Conservation (phyloP, 257 asterid species). For the Solanum appendiculatum region DNA sequence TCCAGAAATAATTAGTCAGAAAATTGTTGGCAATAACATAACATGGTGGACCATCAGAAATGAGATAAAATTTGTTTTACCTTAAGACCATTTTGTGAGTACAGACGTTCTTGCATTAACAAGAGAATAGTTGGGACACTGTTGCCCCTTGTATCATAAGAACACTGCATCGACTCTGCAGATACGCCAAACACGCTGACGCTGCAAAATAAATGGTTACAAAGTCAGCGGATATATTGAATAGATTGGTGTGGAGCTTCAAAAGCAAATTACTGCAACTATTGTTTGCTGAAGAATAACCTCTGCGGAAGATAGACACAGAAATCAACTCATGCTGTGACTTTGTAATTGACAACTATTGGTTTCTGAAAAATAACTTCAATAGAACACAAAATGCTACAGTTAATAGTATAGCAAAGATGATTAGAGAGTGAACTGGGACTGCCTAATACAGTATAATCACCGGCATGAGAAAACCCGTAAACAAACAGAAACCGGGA, state of each 20-base stretch:
- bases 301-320: not conserved
- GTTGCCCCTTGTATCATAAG: slow-evolving; percentile 80
- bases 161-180: slow-evolving; percentile 96
- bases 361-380: not conserved
- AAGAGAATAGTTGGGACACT: slow-evolving; percentile 92
- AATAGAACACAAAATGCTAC: not conserved
- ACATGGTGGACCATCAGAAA: not conserved
- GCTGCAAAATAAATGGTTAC: slow-evolving; percentile 27
- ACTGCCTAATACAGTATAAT: not conserved
- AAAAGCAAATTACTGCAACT: not conserved
- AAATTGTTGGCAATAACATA: not conserved
- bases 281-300: not conserved
- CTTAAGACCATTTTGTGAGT: slow-evolving; percentile 77
- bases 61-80: slow-evolving; percentile 17
- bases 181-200: slow-evolving; percentile 95
- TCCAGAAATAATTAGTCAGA: not conserved
- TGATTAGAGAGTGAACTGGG: not conserved
- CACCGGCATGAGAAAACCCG: not conserved
- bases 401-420: not conserved
- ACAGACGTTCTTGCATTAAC: slow-evolving; percentile 75
- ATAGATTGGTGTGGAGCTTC: not conserved
- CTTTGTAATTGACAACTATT: not conserved
- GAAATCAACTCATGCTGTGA: not conserved
- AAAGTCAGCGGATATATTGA: not conserved
- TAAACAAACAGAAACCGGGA: not conserved